Evolutionary conservation across 192 early-diverging fungal genomes (phyloP).

Genomic region (Coemansia sp.): DNA sequence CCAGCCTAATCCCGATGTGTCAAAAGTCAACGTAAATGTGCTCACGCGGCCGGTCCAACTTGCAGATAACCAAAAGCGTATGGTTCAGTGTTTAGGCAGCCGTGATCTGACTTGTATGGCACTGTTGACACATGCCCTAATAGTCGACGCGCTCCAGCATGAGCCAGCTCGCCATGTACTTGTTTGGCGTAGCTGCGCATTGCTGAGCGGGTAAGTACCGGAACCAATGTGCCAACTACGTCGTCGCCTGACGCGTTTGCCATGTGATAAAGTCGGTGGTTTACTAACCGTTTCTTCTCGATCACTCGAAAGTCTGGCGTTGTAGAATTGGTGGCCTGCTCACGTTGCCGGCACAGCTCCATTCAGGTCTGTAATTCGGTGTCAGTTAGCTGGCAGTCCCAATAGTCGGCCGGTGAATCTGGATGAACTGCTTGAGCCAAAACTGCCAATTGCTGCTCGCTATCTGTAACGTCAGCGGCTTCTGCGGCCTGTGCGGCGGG

Average conservation of each 20-base stretch:
- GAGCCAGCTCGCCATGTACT: background rate
- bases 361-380: background rate
- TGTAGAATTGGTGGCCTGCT: background rate
- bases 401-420: background rate
- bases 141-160: background rate
- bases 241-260: background rate
- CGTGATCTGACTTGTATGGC: conserved; percentile 5
- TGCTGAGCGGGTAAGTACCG: background rate
- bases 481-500: too few relatives aligned
- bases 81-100: background rate
- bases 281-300: background rate
- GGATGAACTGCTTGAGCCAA: background rate
- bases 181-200: background rate
- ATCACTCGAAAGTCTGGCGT: background rate
- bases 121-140: background rate
- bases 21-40: conserved; percentile 9
- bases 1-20: background rate
- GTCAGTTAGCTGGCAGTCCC: background rate
- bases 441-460: background rate
- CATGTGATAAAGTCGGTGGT: background rate
- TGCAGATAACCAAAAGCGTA: background rate
- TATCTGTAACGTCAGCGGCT: too few relatives aligned
- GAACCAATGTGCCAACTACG: background rate
- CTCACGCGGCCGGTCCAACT: background rate
- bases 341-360: background rate